Percentiles rank a stretch among this genome's conserved stretches.
Evolutionary conservation across 257 asterid genomes (phyloP).

Genomic region (Scutellaria galericulata): DNA sequence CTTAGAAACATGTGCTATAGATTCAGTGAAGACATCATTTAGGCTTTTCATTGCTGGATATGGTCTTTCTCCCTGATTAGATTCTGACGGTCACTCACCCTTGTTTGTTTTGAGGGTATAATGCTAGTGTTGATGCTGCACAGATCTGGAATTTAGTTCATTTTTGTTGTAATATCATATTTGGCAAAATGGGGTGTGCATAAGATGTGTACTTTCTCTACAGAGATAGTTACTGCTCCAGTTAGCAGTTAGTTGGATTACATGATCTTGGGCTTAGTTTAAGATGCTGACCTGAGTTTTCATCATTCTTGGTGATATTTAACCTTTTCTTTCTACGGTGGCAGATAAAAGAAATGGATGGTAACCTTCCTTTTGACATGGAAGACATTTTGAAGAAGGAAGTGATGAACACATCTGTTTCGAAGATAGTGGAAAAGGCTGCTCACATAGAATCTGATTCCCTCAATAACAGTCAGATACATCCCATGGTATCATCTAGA

Average conservation of each 20-base stretch:
- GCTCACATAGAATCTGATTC: conserved; percentile 46
- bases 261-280: not conserved
- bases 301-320: conserved; percentile 9
- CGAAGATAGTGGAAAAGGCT: conserved; percentile 45
- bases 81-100: not conserved
- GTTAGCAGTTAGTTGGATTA: conserved; percentile 7
- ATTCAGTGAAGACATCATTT: not conserved
- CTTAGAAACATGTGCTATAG: not conserved
- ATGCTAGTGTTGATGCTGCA: not conserved
- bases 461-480: conserved; percentile 32
- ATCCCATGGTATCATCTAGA: conserved; percentile 43
- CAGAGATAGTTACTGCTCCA: not conserved
- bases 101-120: not conserved
- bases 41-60: not conserved
- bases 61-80: not conserved
- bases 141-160: not conserved
- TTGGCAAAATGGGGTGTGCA: conserved; percentile 1
- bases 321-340: conserved; percentile 30
- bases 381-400: conserved; percentile 56
- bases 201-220: not conserved
- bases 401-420: conserved; percentile 34
- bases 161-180: not conserved
- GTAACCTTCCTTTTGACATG: conserved; percentile 64
- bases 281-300: conserved; percentile 3
- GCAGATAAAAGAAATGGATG: conserved; percentile 79